Evolutionary conservation across 2,329 filamentous ascomycete genomes (phyloP), one percentile per base, ranked within the genome.

Genomic region (Fusarium sarcochroum): DNA sequence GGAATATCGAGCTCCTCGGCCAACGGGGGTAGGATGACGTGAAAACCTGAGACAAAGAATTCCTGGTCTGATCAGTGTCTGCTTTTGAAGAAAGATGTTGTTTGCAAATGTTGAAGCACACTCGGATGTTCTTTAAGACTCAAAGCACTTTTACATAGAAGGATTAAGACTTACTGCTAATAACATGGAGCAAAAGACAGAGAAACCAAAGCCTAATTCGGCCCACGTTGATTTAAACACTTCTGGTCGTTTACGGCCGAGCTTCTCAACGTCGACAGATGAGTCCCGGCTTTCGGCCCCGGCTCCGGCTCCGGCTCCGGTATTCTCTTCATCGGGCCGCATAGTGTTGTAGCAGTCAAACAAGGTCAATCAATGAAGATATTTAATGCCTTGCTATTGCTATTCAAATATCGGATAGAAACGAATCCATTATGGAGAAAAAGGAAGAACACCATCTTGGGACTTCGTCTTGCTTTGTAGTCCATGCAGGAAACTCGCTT

Each of bases 1-100:
- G 91, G 89, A 34, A 95, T 93, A 38, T 88, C 58, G 7, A 95
- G 83, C 4, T 88, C 84, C 23, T 77, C 73, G 17, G 88, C 83
- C 5, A 95, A 77, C 0, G 87, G 87, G 2, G 93, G 92, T 1
- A 94, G 80, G 32, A 94, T 87, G 40, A 77, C 70, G 50, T 72
- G 70, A 41, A 74, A 75, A 46, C 72, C 72, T 37, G 69, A 72
- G 30, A 75, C 64, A 49, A 74, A 74, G 65, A 73, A 74, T 71
- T 74, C 72, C 72, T 74, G 13, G 21, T 38, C 15, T 46, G 44
- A 27, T 59, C 23, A 58, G 59, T 45, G 32, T 25, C 48, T 65
- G 30, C 5, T 48, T 44, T 41, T 11, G 17, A n/a, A 14, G 10
- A 30, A 30, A 13, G 4, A 13, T 30, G 27, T 5, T 30, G 27